phyloP scores from a whole-genome alignment of 208 protist genomes.

The Leishmania amazonensis region DNA sequence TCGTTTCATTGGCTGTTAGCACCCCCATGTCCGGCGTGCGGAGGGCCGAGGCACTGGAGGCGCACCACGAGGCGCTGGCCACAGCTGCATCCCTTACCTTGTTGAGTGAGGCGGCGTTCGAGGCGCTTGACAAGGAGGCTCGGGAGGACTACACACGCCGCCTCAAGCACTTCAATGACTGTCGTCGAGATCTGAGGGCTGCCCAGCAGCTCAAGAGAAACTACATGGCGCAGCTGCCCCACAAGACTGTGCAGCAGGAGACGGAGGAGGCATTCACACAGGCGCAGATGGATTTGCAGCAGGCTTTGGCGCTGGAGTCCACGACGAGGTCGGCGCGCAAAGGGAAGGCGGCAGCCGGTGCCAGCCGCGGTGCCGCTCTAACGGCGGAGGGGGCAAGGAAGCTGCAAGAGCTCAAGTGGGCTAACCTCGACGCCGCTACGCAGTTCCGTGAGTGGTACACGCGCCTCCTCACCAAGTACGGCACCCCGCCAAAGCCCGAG shows the following conservation, averaged over 20 bases:
- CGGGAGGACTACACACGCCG: slow-evolving; percentile 73
- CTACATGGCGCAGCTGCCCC: slow-evolving; percentile 27
- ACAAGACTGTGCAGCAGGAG: slow-evolving; percentile 27
- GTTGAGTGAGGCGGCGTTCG: slow-evolving; percentile 79
- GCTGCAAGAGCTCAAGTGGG: slow-evolving; percentile 23
- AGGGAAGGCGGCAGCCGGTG: background rate
- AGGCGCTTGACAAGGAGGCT: slow-evolving; percentile 42
- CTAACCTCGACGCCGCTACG: background rate
- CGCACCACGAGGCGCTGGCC: slow-evolving; percentile 37
- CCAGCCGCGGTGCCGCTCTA: background rate
- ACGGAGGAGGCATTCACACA: slow-evolving; percentile 20
- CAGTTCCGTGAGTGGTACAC: slow-evolving; percentile 34
- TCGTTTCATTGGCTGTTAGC: slow-evolving; percentile 71
- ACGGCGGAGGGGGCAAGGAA: slow-evolving; percentile 11
- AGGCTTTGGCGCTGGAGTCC: slow-evolving; percentile 18
- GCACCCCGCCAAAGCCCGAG: slow-evolving; percentile 15
- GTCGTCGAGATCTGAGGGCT: slow-evolving; percentile 55
- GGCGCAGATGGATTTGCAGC: slow-evolving; percentile 19
- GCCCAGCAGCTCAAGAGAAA: slow-evolving; percentile 24
- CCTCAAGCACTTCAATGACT: slow-evolving; percentile 84
- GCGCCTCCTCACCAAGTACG: slow-evolving; percentile 24
- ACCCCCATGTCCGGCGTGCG: slow-evolving; percentile 66
- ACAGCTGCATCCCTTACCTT: slow-evolving; percentile 44
- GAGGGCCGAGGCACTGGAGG: slow-evolving; percentile 35
- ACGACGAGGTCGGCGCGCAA: slow-evolving; percentile 8